These are phyloP conservation scores for Candida berthetii DNA, from an alignment of 805 yeast species.

Conservation along the genomic window DNA sequence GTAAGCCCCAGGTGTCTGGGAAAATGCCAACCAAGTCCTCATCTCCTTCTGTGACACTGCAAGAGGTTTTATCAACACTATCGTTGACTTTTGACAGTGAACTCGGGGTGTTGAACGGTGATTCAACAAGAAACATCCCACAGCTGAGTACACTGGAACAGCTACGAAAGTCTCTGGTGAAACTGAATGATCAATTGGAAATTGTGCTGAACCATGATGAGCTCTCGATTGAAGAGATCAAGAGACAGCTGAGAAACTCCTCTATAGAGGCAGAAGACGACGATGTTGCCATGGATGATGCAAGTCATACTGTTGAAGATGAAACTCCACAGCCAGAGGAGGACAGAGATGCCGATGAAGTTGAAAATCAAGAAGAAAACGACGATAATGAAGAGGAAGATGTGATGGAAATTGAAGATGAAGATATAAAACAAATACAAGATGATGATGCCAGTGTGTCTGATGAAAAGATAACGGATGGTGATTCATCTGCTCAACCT, in stretches of 20 bases:
- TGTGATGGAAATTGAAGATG: slow-evolving; percentile 1
- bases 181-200: slow-evolving; percentile 32
- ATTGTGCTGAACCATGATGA: slow-evolving; percentile 21
- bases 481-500: no score
- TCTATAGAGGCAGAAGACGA: slow-evolving; percentile 10
- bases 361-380: slow-evolving; percentile 1
- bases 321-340: background rate
- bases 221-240: slow-evolving; percentile 10
- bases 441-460: slow-evolving; percentile 8
- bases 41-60: slow-evolving; percentile 36
- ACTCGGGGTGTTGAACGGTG: slow-evolving; percentile 58
- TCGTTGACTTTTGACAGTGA: slow-evolving; percentile 51
- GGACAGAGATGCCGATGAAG: background rate
- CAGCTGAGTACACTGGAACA: slow-evolving; percentile 12
- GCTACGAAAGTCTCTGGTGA: slow-evolving; percentile 30
- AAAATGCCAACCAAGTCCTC: slow-evolving; percentile 21
- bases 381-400: background rate
- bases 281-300: slow-evolving; percentile 1
- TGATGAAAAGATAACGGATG: no score
- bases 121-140: slow-evolving; percentile 37
- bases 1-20: slow-evolving; percentile 14
- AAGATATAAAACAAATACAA: no score
- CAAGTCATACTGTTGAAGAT: background rate
- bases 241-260: slow-evolving; percentile 6
- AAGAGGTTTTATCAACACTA: slow-evolving; percentile 45